Conservation (phyloP, 768 basidiomycete species). For the Mycena polygramma region DNA sequence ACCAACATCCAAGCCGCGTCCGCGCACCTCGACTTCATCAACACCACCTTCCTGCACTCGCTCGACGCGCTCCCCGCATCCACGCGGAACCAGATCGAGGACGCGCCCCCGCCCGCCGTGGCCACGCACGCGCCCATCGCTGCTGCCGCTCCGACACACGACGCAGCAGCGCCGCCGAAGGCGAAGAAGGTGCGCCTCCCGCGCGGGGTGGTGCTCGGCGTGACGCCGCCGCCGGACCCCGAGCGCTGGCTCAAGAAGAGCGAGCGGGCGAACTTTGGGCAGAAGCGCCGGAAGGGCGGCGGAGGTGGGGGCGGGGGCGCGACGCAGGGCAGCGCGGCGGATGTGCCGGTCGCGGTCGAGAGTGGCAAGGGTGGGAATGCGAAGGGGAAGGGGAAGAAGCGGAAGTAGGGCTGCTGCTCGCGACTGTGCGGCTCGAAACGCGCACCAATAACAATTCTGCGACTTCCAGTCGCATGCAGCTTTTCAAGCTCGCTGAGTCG, state of each 20-base stretch:
- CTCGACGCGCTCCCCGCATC: conserved; percentile 72
- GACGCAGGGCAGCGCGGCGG: conserved; percentile 72
- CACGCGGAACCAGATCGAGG: conserved; percentile 68
- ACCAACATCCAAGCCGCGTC: conserved; percentile 89
- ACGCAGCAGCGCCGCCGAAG: conserved; percentile 47
- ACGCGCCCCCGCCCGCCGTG: conserved; percentile 69
- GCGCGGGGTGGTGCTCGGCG: conserved; percentile 79
- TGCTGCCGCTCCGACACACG: conserved; percentile 48
- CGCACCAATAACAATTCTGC: too few relatives aligned
- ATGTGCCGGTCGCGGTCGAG: conserved; percentile 52
- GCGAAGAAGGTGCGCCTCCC: conserved; percentile 73
- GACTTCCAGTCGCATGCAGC: too few relatives aligned
- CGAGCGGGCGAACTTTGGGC: conserved; percentile 73
- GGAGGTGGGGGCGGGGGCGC: conserved; percentile 73
- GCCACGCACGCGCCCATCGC: conserved; percentile 46
- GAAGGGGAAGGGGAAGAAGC: conserved; percentile 75
- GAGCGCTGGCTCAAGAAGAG: conserved; percentile 93
- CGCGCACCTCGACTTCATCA: conserved; percentile 87
- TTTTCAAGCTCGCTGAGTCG: too few relatives aligned
- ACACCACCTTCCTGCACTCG: conserved; percentile 72
- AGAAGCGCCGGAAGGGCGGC: conserved; percentile 65
- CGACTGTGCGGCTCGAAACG: too few relatives aligned
- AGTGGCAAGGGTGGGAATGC: conserved; percentile 49
- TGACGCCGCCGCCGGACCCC: conserved; percentile 87
- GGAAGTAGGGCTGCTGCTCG: too few relatives aligned